Base-by-base conservation (phyloP, 2,329 filamentous ascomycete genomes). In the Hymenoscyphus occultus region DNA sequence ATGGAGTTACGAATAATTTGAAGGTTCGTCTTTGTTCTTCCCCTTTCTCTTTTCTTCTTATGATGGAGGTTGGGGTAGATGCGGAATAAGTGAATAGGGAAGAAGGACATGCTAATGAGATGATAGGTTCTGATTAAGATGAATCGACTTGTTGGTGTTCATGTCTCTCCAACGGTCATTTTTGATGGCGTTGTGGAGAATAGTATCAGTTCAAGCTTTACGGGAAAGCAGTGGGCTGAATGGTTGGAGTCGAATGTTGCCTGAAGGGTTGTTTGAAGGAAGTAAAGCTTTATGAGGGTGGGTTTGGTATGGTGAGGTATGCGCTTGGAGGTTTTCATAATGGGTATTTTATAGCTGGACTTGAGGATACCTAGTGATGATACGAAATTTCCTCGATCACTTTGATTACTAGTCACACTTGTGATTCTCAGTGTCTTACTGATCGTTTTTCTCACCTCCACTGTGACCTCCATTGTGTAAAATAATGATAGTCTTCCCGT, bases 111-210 rank as follows among this genome's bases (percentile, higher is more conserved):
- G 42, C 42, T 48, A 12, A 48, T 19, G 2, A 12, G 22, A 13
- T 54, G 9, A 28, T 13, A 54, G 48, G 19, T 54, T 59, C 80
- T 94, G 73, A 86, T 94, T 67, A 96, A 93, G 84, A 89, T 89
- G 76, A 85, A 91, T 72, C 82, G 94, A 56, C 78, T 95, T 70
- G 84, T 91, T 9, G 90, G 93, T 13, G 86, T 97, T 56, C 94
- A 98, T 80, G 92, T 97, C 51, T 94, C 92, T 54, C 94, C 94
- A 1, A 97, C 93, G 0, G 92, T 94, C 22, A 82, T 96, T 60
- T 93, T 96, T 76, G 88, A 98, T 77, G 93, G 93, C 0, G 85
- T 96, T 31, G 88, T 96, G 60, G 90, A 91, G 74, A 86, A 86
- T 69, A 86, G 90, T 60, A 90, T 97, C 70, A 90, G 88, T 68